phyloP scores from a whole-genome alignment of 805 yeast genomes.

The Hanseniaspora nectarophila region DNA sequence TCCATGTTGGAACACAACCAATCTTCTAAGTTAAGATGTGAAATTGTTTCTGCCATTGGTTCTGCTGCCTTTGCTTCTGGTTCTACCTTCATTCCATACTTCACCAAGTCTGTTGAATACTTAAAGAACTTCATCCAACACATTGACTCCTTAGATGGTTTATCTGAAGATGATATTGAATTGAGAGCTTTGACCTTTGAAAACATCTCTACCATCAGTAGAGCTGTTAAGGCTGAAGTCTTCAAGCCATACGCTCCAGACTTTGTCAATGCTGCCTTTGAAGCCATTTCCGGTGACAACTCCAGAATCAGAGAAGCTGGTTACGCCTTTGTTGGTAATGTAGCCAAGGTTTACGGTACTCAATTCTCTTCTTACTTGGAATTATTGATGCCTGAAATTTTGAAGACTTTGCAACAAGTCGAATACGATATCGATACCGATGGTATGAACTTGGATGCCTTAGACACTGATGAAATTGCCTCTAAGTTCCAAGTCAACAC shows the following conservation, averaged over 20 bases:
- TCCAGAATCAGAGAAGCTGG: constrained; percentile 89
- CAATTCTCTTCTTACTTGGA: constrained; percentile 80
- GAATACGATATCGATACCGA: constrained; percentile 62
- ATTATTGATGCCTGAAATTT: constrained; percentile 70
- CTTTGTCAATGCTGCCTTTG: constrained; percentile 75
- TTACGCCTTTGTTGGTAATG: constrained; percentile 79
- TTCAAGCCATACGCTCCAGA: constrained; percentile 81
- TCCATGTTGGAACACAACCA: constrained; percentile 67
- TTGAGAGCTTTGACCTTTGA: constrained; percentile 87
- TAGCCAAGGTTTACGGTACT: constrained; percentile 89
- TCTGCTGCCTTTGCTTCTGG: constrained; percentile 95
- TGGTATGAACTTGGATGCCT: constrained; percentile 40
- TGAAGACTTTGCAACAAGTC: constrained; percentile 71
- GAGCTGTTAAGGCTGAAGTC: constrained; percentile 87
- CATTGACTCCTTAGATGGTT: constrained; percentile 56
- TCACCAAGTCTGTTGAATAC: constrained; percentile 64
- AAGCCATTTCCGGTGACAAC: constrained; percentile 62
- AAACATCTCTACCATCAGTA: constrained; percentile 85
- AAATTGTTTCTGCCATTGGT: constrained; percentile 89
- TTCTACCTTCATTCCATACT: constrained; percentile 73
- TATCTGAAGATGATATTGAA: constrained; percentile 81
- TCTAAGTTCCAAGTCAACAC: constrained; percentile 79
- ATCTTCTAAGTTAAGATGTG: constrained; percentile 58
- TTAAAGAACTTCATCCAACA: constrained; percentile 72
- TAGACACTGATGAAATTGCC: constrained; percentile 49